Conservation (phyloP, 2,329 filamentous ascomycete species). For the Alternaria sp. region DNA sequence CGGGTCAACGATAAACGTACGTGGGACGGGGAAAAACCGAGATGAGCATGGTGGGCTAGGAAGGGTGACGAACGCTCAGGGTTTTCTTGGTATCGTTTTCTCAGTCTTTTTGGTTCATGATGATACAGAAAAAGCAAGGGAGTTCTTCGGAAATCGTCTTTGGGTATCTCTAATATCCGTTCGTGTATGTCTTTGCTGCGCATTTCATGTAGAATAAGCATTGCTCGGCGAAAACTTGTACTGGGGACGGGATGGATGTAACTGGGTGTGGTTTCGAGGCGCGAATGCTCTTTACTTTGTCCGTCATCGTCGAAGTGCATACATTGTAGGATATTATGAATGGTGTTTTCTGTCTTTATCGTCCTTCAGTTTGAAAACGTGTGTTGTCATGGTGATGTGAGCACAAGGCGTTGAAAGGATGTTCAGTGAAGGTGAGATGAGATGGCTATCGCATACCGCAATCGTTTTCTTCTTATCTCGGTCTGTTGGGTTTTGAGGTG, state of each 20-base stretch:
- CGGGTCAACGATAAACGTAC: constrained; percentile 22
- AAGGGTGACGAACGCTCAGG: not conserved
- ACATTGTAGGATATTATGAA: constrained; percentile 29
- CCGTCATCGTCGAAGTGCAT: constrained; percentile 16
- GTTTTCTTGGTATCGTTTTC: constrained; percentile 14
- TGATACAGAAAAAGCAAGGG: constrained; percentile 23
- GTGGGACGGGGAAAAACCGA: constrained; percentile 6
- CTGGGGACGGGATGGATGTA: constrained; percentile 1
- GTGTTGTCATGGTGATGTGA: not conserved
- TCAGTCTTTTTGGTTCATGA: constrained; percentile 9
- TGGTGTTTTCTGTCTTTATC: constrained; percentile 10
- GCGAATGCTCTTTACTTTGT: constrained; percentile 1
- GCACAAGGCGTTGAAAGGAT: not conserved
- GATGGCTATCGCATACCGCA: not conserved
- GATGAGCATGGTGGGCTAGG: not conserved
- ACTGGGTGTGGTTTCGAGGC: constrained; percentile 7
- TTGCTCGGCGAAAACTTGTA: constrained; percentile 26
- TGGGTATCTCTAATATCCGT: constrained; percentile 13
- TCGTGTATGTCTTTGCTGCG: constrained; percentile 16
- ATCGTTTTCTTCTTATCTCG: not conserved
- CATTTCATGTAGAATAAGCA: constrained; percentile 31
- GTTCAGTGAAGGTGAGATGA: not conserved
- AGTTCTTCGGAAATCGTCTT: constrained; percentile 18
- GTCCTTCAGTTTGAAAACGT: not conserved
- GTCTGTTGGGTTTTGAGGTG: not conserved